Conservation (phyloP, 2,329 filamentous ascomycete genomes). For the Colletotrichum navitas region DNA sequence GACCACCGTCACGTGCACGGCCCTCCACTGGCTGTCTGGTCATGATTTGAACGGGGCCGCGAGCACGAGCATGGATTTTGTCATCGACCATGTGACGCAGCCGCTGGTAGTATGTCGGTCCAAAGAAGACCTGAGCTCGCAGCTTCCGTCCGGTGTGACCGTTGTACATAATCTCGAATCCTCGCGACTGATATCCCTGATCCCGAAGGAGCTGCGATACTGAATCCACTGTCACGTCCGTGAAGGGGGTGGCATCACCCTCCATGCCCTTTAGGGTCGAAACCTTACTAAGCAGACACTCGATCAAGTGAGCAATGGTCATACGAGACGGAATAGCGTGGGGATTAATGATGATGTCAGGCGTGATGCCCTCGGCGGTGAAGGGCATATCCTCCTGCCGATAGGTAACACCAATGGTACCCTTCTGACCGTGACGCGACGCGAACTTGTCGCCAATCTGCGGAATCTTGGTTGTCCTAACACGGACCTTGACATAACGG, state of each 20-base stretch:
- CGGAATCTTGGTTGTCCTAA: conserved; percentile 96
- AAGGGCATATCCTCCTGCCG: conserved; percentile 99
- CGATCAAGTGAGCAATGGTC: conserved; percentile 99
- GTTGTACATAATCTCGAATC: conserved; percentile 99
- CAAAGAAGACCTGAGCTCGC: conserved; percentile 94
- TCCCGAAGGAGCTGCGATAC: conserved; percentile 88
- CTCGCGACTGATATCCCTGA: conserved; percentile 95
- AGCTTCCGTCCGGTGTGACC: conserved; percentile 96
- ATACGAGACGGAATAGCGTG: conserved; percentile 99
- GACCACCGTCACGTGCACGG: conserved; percentile 96
- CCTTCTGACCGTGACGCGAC: conserved; percentile 98
- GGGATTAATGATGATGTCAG: conserved; percentile 98
- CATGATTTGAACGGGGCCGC: conserved; percentile 96
- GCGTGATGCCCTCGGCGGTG: conserved; percentile 88
- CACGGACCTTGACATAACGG: conserved; percentile 96
- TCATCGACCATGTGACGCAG: conserved; percentile 99
- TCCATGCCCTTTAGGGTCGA: conserved; percentile 93
- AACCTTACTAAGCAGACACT: conserved; percentile 97
- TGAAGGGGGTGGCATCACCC: conserved; percentile 97
- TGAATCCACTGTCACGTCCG: conserved; percentile 95
- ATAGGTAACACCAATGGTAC: conserved; percentile 98
- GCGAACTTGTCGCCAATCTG: conserved; percentile 99
- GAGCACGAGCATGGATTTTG: conserved; percentile 99
- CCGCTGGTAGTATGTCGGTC: conserved; percentile 98
- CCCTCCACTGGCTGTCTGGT: conserved; percentile 97